Base-by-base conservation (phyloP, 2,329 filamentous ascomycete species). In the Fusarium buxicola region DNA sequence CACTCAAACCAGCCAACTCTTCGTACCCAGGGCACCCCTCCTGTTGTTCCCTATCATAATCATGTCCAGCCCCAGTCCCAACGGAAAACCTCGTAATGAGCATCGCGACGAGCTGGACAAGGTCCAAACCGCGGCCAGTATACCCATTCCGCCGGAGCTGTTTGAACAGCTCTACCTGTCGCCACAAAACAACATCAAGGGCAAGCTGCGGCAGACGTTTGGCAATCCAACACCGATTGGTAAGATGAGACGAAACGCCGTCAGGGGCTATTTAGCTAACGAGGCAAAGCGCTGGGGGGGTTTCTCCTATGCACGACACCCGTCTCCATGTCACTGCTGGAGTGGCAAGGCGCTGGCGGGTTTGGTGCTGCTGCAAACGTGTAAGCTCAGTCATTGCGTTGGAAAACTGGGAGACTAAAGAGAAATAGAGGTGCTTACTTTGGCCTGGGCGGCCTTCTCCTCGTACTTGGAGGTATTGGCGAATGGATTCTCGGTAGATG, bases 131-230 rank as follows among this genome's bases (percentile, higher is more conserved):
- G 72, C 73, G 50, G 77, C 77, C 15, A 82, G 78, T 66, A 76
- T 84, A 7, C 73, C 80, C 7, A 80, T 85, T 49, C 76, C 82
- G 0, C 80, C 81, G 1, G 82, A 84, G 68, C 71, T 81, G 1
- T 85, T 84, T 53, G 82, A 84, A 68, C 84, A 85, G 72, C 72
- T 85, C 2, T 85, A 84, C 58, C 74, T 85, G 9, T 78, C 76
- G 3, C 82, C 82, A 2, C 77, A 82, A 55, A 81, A 76, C 27
- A 69, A 70, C 0, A 78, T 81, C 11, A 77, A 79, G 27, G 81
- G 81, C 4, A 76, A 84, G 11, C 69, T 84, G 18, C 73, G 81
- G 16, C 79, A 79, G 65, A 84, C 79, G 1, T 80, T 84, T 62
- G 82, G 76, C 6, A 85, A 85, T 54, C 83, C 83, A 2, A 84